Conservation (phyloP, 345 rosid species). For the Anacardium occidentale region DNA sequence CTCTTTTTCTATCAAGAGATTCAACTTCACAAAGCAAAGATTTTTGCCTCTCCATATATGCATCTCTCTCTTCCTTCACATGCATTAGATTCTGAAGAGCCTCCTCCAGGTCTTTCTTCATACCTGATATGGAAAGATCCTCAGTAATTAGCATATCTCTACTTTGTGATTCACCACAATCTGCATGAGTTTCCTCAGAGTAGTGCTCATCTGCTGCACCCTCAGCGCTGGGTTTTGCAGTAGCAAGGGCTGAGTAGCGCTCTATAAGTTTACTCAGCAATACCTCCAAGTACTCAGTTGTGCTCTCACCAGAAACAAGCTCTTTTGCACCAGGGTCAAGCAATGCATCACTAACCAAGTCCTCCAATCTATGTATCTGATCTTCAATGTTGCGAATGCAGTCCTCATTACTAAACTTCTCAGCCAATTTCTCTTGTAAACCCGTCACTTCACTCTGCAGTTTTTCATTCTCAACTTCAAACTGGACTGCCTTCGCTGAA, state of each 20-base stretch:
- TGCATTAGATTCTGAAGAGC: conserved; percentile 48
- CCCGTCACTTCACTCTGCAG: conserved; percentile 47
- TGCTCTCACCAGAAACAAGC: conserved; percentile 38
- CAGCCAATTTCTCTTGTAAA: conserved; percentile 54
- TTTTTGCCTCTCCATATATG: conserved; percentile 52
- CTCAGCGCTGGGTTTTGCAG: conserved; percentile 28
- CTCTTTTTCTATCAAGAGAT: conserved; percentile 49
- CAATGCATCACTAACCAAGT: conserved; percentile 56
- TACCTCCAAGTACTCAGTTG: conserved; percentile 57
- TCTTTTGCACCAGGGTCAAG: conserved; percentile 49
- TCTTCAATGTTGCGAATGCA: conserved; percentile 42
- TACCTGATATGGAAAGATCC: conserved; percentile 36
- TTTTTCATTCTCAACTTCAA: conserved; percentile 59
- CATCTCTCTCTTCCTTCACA: conserved; percentile 73
- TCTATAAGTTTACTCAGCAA: conserved; percentile 69
- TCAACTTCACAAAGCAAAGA: conserved; percentile 58
- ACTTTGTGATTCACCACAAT: conserved; percentile 37
- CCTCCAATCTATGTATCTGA: conserved; percentile 53
- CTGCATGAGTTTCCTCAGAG: conserved; percentile 29
- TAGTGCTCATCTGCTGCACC: conserved; percentile 26
- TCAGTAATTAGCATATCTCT: conserved; percentile 39
- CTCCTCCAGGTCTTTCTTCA: conserved; percentile 69
- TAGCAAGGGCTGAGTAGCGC: conserved; percentile 36
- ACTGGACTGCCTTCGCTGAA: conserved; percentile 38
- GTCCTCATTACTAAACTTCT: conserved; percentile 49